Base-by-base conservation (phyloP, 306 rosid species). In the Dryas octopetala region DNA sequence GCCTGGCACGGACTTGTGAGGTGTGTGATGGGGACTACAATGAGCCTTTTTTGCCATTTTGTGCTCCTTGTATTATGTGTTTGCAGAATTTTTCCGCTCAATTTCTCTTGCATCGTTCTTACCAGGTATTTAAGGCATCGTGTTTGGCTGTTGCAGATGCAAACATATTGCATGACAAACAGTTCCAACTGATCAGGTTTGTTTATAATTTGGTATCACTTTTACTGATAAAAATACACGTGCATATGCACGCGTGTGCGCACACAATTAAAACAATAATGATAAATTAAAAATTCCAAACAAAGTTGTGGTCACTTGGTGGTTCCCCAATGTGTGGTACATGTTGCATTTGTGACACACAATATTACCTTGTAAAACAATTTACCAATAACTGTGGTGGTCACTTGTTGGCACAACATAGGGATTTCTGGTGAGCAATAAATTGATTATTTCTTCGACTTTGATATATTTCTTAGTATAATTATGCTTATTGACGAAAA, bases 1-100 rank as follows among this genome's bases (percentile, higher is more conserved):
- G 98, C 51, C 83, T 95, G 86, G 95, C 97, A 54, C 91, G 98
- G 66, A 90, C 98, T 52, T 95, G 98, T 69, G 98, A 90, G 93
- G 98, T 94, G 61, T 71, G 85, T 78, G 57, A 9, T 44, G 15
- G 43, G 53, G 41, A 13, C 26, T 51, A 11, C 12, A 12, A 38
- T 11, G 6, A 7, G 7, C 68, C 8, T 19, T 75, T 74, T 58
- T 16, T 44, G 44, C 13, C 44, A 49, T 68, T 53, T 28, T 62
- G 9, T 11, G 11, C 62, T 50, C 76, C n/a, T 66, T 4, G 8
- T 28, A 8, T 78, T 69, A 41, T 60, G 28, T 63, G 19, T 61
- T 58, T 16, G 17, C 57, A 17, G 4, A 28, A 15, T 45, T 51
- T 14, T 26, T 57, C 55, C 13, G 38, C 55, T 66, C 10, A 41